Evolutionary conservation across 2,329 filamentous ascomycete genomes (phyloP).

Genomic region (Fusarium tupiense): DNA sequence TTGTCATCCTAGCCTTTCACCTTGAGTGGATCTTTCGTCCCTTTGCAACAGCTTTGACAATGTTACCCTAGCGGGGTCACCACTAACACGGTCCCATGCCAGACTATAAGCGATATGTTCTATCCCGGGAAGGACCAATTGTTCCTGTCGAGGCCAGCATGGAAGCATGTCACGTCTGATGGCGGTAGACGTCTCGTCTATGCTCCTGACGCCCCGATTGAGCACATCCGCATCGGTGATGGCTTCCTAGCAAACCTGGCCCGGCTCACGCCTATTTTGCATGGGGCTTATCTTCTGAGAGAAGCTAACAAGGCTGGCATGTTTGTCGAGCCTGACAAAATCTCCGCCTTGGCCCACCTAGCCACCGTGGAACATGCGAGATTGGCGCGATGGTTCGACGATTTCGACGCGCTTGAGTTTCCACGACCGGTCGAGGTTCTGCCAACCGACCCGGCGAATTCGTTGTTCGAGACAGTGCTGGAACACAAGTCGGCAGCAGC

Average conservation of each 20-base stretch:
- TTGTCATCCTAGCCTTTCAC: conserved; percentile 24
- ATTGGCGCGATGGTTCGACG: conserved; percentile 48
- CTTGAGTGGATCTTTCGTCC: conserved; percentile 34
- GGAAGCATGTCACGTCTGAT: conserved; percentile 48
- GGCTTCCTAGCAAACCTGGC: conserved; percentile 48
- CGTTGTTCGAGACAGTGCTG: conserved; percentile 48
- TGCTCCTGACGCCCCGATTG: conserved; percentile 31
- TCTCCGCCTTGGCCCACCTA: conserved; percentile 44
- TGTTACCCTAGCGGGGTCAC: conserved; percentile 34
- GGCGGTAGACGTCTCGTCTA: conserved; percentile 42
- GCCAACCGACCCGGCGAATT: conserved; percentile 42
- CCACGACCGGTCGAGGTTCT: conserved; percentile 42
- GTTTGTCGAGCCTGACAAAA: conserved; percentile 43
- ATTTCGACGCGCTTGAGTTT: conserved; percentile 38
- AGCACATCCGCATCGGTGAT: conserved; percentile 44
- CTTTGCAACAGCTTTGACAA: conserved; percentile 30
- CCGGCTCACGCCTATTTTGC: conserved; percentile 48
- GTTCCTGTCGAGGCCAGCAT: conserved; percentile 50
- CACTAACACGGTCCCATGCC: conserved; percentile 35
- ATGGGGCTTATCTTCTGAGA: conserved; percentile 47
- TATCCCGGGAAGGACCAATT: conserved; percentile 47
- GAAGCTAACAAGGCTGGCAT: conserved; percentile 43
- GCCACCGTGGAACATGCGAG: conserved; percentile 44
- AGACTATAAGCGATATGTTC: conserved; percentile 54
- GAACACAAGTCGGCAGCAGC: conserved; percentile 47